Evolutionary conservation across 164 flowering plant genomes (phyloP), one percentile per base, ranked within the genome.

Genomic region (Paratinospora sagittata): DNA sequence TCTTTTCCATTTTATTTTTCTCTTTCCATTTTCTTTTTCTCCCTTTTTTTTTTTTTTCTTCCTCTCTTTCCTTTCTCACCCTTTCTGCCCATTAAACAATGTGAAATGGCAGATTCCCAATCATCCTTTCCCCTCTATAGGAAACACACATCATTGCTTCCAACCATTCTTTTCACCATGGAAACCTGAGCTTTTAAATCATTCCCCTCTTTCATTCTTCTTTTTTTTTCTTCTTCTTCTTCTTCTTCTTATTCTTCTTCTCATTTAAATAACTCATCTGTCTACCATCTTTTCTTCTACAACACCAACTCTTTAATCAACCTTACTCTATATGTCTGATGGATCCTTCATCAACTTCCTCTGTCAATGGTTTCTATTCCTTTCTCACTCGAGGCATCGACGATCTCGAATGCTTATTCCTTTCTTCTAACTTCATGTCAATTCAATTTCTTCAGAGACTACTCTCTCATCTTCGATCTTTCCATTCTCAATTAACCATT

Each of bases 41-140:
- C n/a, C n/a, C n/a, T n/a, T n/a, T n/a, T n/a, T n/a, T n/a, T n/a
- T 43, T 43, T 74, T 55, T 71, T 57, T 8, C 23, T 60, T 69
- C 58, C 57, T 17, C 30, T 63, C 41, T 68, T 70, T 62, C 67
- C 67, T 77, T 65, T 65, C 45, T 73, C 41, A 52, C 36, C 65
- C 72, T 76, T 21, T 80, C 83, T 85, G 78, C 82, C 83, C 85
- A 85, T 81, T 81, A 80, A 84, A 86, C 86, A 83, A 83, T 81
- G 84, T 52, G 84, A 90, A 87, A 86, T 87, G 89, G 89, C 88
- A 86, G 86, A 88, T 89, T 83, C 87, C 85, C 89, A 90, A 91
- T 91, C 93, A 91, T 94, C 93, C 86, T 88, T 85, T 87, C 92
- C 90, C 93, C 97, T 85, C 81, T 73, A 82, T 73, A 82, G 96